Conservation (phyloP, 2,329 filamentous ascomycete genomes). For the Sarocladiaceae sp. region DNA sequence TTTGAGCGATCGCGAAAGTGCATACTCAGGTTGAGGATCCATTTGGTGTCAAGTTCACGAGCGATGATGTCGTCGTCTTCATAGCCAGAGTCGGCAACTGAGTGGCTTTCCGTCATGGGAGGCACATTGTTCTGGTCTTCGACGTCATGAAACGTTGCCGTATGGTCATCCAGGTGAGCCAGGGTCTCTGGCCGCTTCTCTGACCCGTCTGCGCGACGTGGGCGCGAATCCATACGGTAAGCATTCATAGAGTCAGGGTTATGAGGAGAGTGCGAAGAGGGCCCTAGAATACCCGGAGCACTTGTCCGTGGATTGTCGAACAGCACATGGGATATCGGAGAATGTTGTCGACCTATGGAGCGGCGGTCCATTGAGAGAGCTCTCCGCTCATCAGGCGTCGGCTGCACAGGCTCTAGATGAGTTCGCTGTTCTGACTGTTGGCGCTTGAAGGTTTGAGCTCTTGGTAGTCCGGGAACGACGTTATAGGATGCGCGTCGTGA, state of each 20-base stretch:
- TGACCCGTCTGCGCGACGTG: not conserved
- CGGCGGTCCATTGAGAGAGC: slow-evolving; percentile 60
- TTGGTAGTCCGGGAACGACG: slow-evolving; percentile 73
- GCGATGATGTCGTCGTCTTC: slow-evolving; percentile 43
- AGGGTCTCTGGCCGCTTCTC: not conserved
- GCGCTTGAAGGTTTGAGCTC: slow-evolving; percentile 72
- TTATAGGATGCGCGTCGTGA: slow-evolving; percentile 39
- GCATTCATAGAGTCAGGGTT: not conserved
- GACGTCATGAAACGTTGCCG: not conserved
- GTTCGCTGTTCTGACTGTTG: slow-evolving; percentile 76
- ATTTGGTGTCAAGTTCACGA: slow-evolving; percentile 76
- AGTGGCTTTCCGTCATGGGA: slow-evolving; percentile 2
- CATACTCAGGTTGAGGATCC: slow-evolving; percentile 98
- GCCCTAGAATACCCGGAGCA: slow-evolving; percentile 37
- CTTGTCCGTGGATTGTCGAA: slow-evolving; percentile 35
- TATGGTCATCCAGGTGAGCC: not conserved
- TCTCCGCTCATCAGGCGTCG: slow-evolving; percentile 60
- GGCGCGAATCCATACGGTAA: not conserved
- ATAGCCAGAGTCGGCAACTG: slow-evolving; percentile 2
- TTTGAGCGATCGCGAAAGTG: slow-evolving; percentile 91
- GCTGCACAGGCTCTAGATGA: slow-evolving; percentile 60
- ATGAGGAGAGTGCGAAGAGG: not conserved
- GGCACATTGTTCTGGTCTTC: slow-evolving; percentile 3
- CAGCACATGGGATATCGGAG: slow-evolving; percentile 15
- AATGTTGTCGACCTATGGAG: slow-evolving; percentile 25